phyloP scores from a whole-genome alignment of 2,329 filamentous ascomycete species.

The Nemania sp. region DNA sequence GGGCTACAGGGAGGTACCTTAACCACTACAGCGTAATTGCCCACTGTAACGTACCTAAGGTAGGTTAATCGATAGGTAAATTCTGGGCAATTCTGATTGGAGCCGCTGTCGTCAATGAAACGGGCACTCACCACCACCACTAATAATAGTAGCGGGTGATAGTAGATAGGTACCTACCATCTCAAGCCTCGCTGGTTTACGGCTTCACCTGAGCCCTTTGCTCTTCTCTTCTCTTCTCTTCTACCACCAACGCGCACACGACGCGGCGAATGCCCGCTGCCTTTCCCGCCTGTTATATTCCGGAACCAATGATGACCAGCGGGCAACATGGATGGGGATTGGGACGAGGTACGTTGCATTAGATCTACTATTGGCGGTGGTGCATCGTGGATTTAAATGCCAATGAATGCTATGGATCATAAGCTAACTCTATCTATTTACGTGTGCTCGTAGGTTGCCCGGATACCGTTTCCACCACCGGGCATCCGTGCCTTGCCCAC shows the following conservation, averaged over 20 bases:
- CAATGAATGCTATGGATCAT: too few relatives aligned
- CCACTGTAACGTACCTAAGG: too few relatives aligned
- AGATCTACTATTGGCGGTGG: too few relatives aligned
- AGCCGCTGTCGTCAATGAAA: neutral
- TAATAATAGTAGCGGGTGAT: neutral
- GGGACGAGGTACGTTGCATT: constrained; percentile 73
- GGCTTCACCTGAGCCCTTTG: neutral
- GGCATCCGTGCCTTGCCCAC: constrained; percentile 77
- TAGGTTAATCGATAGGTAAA: neutral
- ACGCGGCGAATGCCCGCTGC: constrained; percentile 18
- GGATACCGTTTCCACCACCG: constrained; percentile 83
- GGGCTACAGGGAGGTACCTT: too few relatives aligned
- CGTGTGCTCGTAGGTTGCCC: constrained; percentile 71
- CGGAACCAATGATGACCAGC: constrained; percentile 45
- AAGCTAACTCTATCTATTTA: too few relatives aligned
- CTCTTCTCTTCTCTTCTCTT: neutral
- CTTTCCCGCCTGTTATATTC: neutral
- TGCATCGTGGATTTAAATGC: too few relatives aligned
- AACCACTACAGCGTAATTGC: too few relatives aligned
- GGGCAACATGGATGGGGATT: constrained; percentile 72
- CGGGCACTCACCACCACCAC: neutral
- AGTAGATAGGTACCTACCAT: constrained; percentile 12
- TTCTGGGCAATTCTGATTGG: neutral
- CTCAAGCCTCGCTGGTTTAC: neutral
- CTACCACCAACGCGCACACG: constrained; percentile 6